These are phyloP conservation scores for Fagus crenata DNA, from an alignment of 306 rosid species.

Conservation along the genomic window DNA sequence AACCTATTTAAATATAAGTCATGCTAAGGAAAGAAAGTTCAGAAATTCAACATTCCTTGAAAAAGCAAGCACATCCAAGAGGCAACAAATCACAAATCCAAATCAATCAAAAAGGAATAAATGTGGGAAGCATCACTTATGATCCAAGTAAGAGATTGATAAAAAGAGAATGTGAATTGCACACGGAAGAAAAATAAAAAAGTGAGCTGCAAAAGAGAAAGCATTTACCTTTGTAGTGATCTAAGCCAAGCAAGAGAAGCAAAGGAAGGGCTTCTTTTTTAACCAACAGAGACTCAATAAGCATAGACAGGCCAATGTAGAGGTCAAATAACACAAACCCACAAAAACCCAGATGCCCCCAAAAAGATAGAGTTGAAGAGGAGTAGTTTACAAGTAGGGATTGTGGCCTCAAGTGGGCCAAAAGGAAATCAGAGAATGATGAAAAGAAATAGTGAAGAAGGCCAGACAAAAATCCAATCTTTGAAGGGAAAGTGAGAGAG, in stretches of 20 bases:
- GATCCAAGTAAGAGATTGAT: conserved; percentile 70
- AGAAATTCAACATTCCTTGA: conserved; percentile 36
- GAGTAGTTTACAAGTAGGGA: conserved; percentile 42
- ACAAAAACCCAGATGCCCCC: conserved; percentile 54
- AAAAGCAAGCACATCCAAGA: conserved; percentile 38
- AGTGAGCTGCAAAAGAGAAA: conserved; percentile 41
- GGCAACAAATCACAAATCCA: conserved; percentile 35
- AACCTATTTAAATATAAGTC: conserved; percentile 21
- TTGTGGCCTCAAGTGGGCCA: conserved; percentile 56
- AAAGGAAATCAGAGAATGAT: conserved; percentile 32
- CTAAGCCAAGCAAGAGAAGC: conserved; percentile 56
- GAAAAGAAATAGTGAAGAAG: conserved; percentile 33
- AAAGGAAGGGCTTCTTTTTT: conserved; percentile 46
- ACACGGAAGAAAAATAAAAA: conserved; percentile 21
- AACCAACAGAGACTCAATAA: conserved; percentile 50
- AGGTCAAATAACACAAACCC: conserved; percentile 53
- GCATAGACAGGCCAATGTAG: conserved; percentile 55
- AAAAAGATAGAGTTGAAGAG: conserved; percentile 35
- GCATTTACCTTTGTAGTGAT: conserved; percentile 70
- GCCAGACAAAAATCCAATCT: conserved; percentile 62
- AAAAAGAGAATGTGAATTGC: conserved; percentile 41
- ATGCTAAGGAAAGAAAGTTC: conserved; percentile 26
- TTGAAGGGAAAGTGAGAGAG: conserved; percentile 38
- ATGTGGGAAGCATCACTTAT: conserved; percentile 72
- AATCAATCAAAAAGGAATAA: conserved; percentile 36